Evolutionary conservation across 768 basidiomycete genomes (phyloP).

Genomic region (Termitomyces heimii): DNA sequence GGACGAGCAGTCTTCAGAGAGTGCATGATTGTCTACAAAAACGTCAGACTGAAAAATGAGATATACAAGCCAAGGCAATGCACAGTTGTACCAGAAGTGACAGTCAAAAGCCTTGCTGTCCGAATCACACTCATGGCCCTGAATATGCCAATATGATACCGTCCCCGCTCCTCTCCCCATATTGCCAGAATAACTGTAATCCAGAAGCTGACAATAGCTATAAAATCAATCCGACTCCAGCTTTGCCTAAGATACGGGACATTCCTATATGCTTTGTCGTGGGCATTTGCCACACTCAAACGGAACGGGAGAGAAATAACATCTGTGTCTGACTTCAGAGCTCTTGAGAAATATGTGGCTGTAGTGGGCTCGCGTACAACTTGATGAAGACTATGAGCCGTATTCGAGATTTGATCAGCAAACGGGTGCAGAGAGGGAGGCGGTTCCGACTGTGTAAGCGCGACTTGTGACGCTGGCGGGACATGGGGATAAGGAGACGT

Average conservation of each 20-base stretch:
- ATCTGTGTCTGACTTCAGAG: slow-evolving; percentile 40
- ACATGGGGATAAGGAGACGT: slow-evolving; percentile 20
- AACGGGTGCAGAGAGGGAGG: slow-evolving; percentile 19
- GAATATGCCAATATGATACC: slow-evolving; percentile 78
- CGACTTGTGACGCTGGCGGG: slow-evolving; percentile 17
- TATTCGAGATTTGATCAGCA: slow-evolving; percentile 25
- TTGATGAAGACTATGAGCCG: slow-evolving; percentile 29
- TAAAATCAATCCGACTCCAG: slow-evolving; percentile 86
- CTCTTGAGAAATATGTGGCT: slow-evolving; percentile 45
- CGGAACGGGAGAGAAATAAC: slow-evolving; percentile 56
- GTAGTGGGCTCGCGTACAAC: slow-evolving; percentile 38
- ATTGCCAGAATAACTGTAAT: slow-evolving; percentile 67
- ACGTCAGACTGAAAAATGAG: background rate
- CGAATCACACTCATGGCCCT: slow-evolving; percentile 84
- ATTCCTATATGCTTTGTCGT: slow-evolving; percentile 54
- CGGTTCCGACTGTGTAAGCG: slow-evolving; percentile 21
- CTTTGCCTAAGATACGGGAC: slow-evolving; percentile 89
- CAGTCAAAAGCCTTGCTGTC: slow-evolving; percentile 73
- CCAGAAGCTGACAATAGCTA: slow-evolving; percentile 89
- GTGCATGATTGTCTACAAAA: slow-evolving; percentile 69
- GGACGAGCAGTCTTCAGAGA: slow-evolving; percentile 89
- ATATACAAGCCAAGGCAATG: slow-evolving; percentile 19
- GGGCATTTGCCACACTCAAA: slow-evolving; percentile 48
- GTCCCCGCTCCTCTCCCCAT: slow-evolving; percentile 60
- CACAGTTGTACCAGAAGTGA: slow-evolving; percentile 90